phyloP scores from a whole-genome alignment of 2,329 filamentous ascomycete genomes.

The Exophiala sp. region DNA sequence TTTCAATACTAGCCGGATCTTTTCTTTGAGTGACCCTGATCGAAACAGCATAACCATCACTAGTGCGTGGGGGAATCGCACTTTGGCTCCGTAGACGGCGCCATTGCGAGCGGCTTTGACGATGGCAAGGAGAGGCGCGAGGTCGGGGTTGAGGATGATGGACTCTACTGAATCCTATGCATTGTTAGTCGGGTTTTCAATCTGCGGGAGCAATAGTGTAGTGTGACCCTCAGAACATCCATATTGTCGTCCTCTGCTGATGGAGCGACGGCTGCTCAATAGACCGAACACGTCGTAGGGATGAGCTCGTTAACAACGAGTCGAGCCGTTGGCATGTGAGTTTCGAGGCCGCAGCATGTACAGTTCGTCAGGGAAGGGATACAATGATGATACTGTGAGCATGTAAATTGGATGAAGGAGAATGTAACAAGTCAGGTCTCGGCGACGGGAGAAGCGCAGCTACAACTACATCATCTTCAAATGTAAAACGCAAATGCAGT shows the following conservation, averaged over 20 bases:
- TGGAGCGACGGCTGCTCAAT: too few species aligned
- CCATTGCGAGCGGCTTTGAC: constrained; percentile 95
- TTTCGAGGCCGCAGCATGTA: too few species aligned
- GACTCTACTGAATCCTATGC: constrained; percentile 20
- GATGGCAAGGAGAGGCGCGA: constrained; percentile 77
- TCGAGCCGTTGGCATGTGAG: too few species aligned
- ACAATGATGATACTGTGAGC: too few species aligned
- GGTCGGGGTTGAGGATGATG: constrained; percentile 34
- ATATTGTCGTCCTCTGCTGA: constrained; percentile 2
- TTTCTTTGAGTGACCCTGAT: constrained; percentile 81
- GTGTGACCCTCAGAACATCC: constrained; percentile 22
- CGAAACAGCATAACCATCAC: constrained; percentile 98
- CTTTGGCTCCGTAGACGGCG: constrained; percentile 92
- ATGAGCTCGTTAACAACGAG: too few species aligned
- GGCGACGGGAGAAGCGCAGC: neutral
- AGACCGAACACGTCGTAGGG: too few species aligned
- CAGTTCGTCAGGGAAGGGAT: too few species aligned
- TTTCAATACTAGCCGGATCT: constrained; percentile 68
- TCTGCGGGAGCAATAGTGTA: too few species aligned
- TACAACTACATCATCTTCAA: too few species aligned
- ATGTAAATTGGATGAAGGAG: too few species aligned
- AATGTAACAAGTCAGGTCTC: neutral
- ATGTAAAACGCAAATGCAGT: too few species aligned
- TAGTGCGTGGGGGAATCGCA: constrained; percentile 94
- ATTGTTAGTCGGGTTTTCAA: constrained; percentile 1